Conservation (phyloP, 2,329 filamentous ascomycete genomes). For the Fusarium sp. region DNA sequence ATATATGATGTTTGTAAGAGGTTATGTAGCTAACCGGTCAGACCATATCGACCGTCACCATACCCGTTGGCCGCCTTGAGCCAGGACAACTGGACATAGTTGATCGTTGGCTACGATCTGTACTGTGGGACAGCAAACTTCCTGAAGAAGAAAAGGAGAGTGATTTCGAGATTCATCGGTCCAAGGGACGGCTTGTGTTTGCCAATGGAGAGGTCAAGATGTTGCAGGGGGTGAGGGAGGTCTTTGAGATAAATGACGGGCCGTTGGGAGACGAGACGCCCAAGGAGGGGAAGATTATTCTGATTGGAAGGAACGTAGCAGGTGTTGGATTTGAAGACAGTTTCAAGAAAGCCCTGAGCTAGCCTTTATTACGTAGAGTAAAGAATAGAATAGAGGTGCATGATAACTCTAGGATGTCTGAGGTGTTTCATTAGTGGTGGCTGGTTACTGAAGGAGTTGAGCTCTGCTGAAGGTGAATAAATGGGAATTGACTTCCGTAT, state of each 20-base stretch:
- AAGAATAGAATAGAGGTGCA: background rate
- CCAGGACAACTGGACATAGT: constrained; percentile 68
- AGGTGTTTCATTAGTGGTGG: background rate
- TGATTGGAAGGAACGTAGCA: constrained; percentile 69
- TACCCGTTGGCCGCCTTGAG: constrained; percentile 71
- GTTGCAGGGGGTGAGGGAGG: constrained; percentile 89
- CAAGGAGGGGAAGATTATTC: constrained; percentile 66
- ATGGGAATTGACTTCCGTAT: fast-evolving
- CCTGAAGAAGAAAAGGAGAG: constrained; percentile 55
- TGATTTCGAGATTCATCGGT: constrained; percentile 83
- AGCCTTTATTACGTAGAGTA: background rate
- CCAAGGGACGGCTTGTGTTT: constrained; percentile 82
- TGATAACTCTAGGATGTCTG: background rate
- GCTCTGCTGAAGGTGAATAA: fast-evolving
- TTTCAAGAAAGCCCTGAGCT: constrained; percentile 46
- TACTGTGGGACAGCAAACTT: constrained; percentile 83
- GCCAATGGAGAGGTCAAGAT: constrained; percentile 75
- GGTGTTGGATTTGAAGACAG: constrained; percentile 63
- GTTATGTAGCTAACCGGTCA: constrained; percentile 49
- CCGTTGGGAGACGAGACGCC: constrained; percentile 48
- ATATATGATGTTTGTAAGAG: background rate
- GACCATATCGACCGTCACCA: constrained; percentile 85
- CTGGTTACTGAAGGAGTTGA: background rate
- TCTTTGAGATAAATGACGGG: constrained; percentile 88
- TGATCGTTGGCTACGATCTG: constrained; percentile 82